Evolutionary conservation across 1,139 yeast species (phyloP), one percentile per base, ranked within the genome.

Genomic region (Zygoascus hellenicus): DNA sequence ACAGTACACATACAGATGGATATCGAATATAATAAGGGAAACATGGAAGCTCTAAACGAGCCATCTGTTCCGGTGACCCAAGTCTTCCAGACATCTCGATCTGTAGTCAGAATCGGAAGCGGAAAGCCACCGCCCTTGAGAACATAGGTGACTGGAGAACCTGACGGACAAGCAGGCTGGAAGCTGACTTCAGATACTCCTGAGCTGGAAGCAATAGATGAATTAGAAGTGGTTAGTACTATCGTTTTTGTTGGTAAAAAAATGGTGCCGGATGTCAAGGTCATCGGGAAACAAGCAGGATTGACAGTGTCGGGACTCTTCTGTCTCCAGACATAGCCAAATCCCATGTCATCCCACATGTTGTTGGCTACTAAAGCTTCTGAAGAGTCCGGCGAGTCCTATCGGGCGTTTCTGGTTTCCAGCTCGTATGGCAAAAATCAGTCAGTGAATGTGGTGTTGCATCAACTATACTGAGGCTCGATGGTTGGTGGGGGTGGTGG

Each of bases 1-100:
- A 83, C 77, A 9, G 83, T 74, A 14, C 83, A 83, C 13, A 84
- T 78, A 62, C 82, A 81, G 1, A 81, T 75, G 9, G 87, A 74
- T 22, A 83, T 64, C 0, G 85, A 76, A 58, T 81, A 80, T 0
- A 83, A 67, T 32, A 81, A 38, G 14, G 45, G 42, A 13, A 40
- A 31, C 14, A 40, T 14, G 22, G 52, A 26, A 38, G 38, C 22
- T 31, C 42, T n/a, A 36, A 43, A 43, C 5, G 16, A 11, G 5
- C 46, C 51, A 26, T 39, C 43, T 33, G 26, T 9, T 11, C 37
- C 42, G 32, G 33, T 11, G 16, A 55, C 37, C 58, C 58, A 56
- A 13, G 35, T 40, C n/a, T 16, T 19, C 59, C 59, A 56, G 7
- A 42, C 49, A 6, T 45, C 29, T 14, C 45, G 32, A n/a, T 29